A percentile compares a stretch with the other conserved stretches of the same genome.
phyloP scores from a whole-genome alignment of 2,329 filamentous ascomycete genomes.

The Colletotrichum trifolii region DNA sequence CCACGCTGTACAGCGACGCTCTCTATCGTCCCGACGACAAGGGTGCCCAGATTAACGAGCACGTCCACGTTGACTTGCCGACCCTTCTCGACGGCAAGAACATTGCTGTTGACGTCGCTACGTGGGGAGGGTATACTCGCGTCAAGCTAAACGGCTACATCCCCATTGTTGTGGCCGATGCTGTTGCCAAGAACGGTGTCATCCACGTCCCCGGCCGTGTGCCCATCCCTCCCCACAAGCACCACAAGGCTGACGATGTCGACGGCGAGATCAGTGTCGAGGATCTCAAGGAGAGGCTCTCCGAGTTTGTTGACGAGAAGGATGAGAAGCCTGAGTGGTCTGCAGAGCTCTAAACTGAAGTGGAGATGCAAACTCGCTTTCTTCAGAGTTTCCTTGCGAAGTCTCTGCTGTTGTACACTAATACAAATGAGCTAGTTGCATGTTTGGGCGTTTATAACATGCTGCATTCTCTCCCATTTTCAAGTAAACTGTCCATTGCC shows the following conservation, averaged over 20 bases:
- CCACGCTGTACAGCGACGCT: slow-evolving; percentile 85
- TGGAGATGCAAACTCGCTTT: neutral
- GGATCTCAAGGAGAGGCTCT: slow-evolving; percentile 68
- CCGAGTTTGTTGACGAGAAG: slow-evolving; percentile 54
- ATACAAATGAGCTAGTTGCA: too few relatives aligned
- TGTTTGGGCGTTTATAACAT: too few relatives aligned
- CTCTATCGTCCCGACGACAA: slow-evolving; percentile 67
- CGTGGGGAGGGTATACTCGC: slow-evolving; percentile 73
- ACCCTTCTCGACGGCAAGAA: slow-evolving; percentile 76
- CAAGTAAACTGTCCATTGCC: too few relatives aligned
- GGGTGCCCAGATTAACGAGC: slow-evolving; percentile 51
- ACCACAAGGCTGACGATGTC: slow-evolving; percentile 46
- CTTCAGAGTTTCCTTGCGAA: too few relatives aligned
- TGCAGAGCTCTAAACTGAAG: slow-evolving; percentile 22
- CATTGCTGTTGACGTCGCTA: slow-evolving; percentile 77
- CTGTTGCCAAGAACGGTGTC: slow-evolving; percentile 81
- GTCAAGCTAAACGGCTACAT: slow-evolving; percentile 82
- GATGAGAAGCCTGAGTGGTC: slow-evolving; percentile 16
- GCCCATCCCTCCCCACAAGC: slow-evolving; percentile 78
- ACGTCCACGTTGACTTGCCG: slow-evolving; percentile 76
- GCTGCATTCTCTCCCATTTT: too few relatives aligned
- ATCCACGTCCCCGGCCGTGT: slow-evolving; percentile 81
- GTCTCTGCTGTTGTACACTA: too few relatives aligned
- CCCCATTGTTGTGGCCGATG: slow-evolving; percentile 75
- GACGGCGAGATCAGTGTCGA: slow-evolving; percentile 66